phyloP scores from a whole-genome alignment of 139 green algal species.

The Chlamydomonas sp. region DNA sequence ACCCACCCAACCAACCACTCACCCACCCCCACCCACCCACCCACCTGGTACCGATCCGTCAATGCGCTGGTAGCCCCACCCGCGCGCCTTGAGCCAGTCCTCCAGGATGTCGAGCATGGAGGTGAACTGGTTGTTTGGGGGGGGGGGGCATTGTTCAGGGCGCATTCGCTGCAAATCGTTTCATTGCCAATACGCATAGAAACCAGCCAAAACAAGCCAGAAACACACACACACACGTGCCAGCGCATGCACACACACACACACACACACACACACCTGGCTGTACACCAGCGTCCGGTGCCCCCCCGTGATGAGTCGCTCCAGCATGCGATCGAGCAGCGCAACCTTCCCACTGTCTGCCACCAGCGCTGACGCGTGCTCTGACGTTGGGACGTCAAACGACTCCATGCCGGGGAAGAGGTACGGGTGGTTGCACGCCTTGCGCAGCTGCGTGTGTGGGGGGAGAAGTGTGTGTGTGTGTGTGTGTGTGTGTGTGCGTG shows the following conservation, averaged over 20 bases:
- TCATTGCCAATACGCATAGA: neutral
- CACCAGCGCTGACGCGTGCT: constrained; percentile 15
- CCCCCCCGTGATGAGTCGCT: neutral
- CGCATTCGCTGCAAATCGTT: constrained; percentile 33
- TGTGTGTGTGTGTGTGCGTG: too few relatives aligned
- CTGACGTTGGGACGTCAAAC: neutral
- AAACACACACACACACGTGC: constrained; percentile 28
- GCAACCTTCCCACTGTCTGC: constrained; percentile 69
- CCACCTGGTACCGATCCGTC: constrained; percentile 45
- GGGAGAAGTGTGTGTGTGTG: too few relatives aligned
- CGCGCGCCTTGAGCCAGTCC: constrained; percentile 45
- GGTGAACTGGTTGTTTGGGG: constrained; percentile 36
- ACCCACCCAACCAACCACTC: neutral
- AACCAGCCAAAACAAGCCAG: neutral
- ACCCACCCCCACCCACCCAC: neutral
- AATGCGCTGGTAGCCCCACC: constrained; percentile 51
- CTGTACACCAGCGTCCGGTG: constrained; percentile 9
- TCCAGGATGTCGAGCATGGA: constrained; percentile 67
- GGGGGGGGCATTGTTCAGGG: neutral
- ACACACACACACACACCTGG: too few relatives aligned
- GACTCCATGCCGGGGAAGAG: constrained; percentile 32
- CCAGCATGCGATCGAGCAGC: constrained; percentile 69
- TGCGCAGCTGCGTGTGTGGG: constrained; percentile 74
- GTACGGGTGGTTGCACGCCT: constrained; percentile 70
- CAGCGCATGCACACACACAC: too few relatives aligned